Percentiles rank a stretch among this genome's conserved stretches.
Evolutionary conservation across 495 filamentous ascomycete genomes (phyloP).

Genomic region (Beverwykella pulmonaria): DNA sequence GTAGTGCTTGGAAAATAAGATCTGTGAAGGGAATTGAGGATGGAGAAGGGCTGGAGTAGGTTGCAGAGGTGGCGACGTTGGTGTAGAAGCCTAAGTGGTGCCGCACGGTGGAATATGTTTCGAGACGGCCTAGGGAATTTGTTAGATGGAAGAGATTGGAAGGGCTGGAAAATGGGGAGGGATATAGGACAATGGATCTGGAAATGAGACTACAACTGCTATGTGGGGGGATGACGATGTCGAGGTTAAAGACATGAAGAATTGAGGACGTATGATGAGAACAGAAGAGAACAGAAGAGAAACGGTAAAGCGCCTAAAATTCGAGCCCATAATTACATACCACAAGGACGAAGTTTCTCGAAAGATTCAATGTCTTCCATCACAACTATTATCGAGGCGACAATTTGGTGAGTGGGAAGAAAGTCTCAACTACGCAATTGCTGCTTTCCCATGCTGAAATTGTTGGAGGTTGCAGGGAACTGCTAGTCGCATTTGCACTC

Average conservation of each 20-base stretch:
- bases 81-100: conserved; percentile 52
- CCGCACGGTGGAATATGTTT: conserved; percentile 51
- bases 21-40: conserved; percentile 31
- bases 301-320: too few species aligned
- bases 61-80: conserved; percentile 50
- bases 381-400: neutral
- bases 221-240: too few species aligned
- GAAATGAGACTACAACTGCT: too few species aligned
- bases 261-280: neutral
- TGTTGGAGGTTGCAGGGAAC: too few species aligned
- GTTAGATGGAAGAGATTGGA: neutral
- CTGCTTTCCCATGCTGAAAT: too few species aligned
- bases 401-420: too few species aligned
- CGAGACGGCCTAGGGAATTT: conserved; percentile 46
- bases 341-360: conserved; percentile 17
- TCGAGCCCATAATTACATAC: neutral
- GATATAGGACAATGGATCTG: too few species aligned
- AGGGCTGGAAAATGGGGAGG: neutral
- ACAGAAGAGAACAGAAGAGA: neutral
- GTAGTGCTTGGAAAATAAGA: conserved; percentile 48
- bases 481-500: too few species aligned
- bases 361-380: conserved; percentile 7
- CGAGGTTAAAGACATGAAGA: too few species aligned
- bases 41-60: conserved; percentile 42
- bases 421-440: too few species aligned